Base-by-base conservation (phyloP, 129 eudicot genomes). In the Sambucus nigra region DNA sequence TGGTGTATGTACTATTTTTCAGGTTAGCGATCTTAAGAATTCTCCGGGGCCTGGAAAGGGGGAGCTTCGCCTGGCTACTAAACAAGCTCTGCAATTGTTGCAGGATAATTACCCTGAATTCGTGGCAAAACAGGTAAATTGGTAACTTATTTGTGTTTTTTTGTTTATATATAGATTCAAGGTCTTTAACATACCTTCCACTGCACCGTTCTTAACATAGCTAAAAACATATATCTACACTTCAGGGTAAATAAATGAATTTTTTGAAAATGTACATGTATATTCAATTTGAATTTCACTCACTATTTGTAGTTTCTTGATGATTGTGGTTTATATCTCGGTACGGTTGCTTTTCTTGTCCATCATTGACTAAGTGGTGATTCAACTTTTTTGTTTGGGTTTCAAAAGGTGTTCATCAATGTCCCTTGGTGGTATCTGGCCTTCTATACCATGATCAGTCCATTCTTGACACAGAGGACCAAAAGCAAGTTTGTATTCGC, bases 391-490 rank as follows among this genome's bases (percentile, higher is more conserved):
- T 24, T 63, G 57, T 50, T 42, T 40, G 27, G 14, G 13, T 50
- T 63, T 32, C 20, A 25, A 25, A 51, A 89, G 97, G 91, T 89
- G 65, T 89, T 86, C 74, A 79, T 89, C 75, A 89, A 89, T 69
- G 95, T 84, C 27, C 94, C 97, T 7, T 89, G 97, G 97, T 89
- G 97, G 97, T 84, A 89, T 65, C 68, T 89, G 69, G 95, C 97
- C 25, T 84, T 80, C 63, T 80, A 81, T 22, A 63, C 83, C 17
- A 79, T 89, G 93, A 81, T 84, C 70, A 72, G 81, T 44, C 91
- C 97, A 0, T 82, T 89, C 83, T 66, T 89, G 70, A 80, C 97
- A 33, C 97, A 73, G 54, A 80, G 97, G 55, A 88, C 92, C 53
- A 88, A 78, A 65, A 88, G 97, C 97, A 88, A 89, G 73, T 89